Evolutionary conservation across 768 basidiomycete species (phyloP), one percentile per base, ranked within the genome.

Genomic region (Leccinum broughii): DNA sequence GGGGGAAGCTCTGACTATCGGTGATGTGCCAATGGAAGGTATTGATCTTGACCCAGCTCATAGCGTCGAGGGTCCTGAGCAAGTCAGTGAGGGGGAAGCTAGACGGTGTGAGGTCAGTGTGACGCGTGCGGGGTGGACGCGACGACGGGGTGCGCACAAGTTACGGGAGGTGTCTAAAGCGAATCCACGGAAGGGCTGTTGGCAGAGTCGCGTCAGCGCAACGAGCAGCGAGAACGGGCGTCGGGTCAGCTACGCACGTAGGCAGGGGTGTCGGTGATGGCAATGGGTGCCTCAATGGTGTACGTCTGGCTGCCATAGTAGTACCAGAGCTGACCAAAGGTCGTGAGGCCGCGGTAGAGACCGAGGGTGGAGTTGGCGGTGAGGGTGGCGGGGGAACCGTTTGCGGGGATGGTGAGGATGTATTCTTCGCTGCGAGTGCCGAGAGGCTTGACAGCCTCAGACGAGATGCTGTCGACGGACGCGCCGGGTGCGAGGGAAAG

Each of bases 11-110:
- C 66, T 94, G 90, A 56, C 86, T 85, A 73, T 95, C 93, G 37
- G 85, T 85, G 58, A 92, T 78, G 68, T 94, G 93, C 92, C 92
- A 94, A 64, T 94, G 90, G 65, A 94, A 83, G 2, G 83, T 84
- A 72, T 87, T 92, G 56, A 75, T 76, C 77, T 86, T 86, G 61
- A 79, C 78, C 74, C 78, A 78, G 13, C 77, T 76, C 81, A 85
- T 84, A 11, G 81, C 78, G 44, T 84, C 80, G 22, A 86, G 63
- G 1, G 81, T 83, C 50, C 81, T 73, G 3, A 71, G 51, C 57
- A 82, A 68, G 34, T 79, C 76, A 2, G 56, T 15, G 3, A 78
- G 70, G 1, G 81, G 76, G 62, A 75, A 78, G 60, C 78, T 80
- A 56, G 2, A 44, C 15, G n/a, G 39, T 2, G 44, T 50, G 22